Conservation (phyloP, 163 green algal species). For the Chlorella variabilis region DNA sequence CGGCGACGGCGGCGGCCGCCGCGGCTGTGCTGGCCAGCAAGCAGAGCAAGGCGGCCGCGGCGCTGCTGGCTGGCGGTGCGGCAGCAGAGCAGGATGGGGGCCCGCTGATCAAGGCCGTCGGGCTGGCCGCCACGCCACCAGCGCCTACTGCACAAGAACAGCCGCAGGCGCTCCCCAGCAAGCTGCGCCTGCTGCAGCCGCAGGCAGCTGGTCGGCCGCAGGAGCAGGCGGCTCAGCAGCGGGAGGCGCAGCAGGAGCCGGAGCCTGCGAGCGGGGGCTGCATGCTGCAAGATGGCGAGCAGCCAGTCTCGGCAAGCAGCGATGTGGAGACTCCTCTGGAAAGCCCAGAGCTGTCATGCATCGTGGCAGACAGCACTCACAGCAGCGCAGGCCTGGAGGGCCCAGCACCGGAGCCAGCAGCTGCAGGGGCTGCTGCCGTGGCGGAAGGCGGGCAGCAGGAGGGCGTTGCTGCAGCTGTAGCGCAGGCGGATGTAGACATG, state of each 20-base stretch:
- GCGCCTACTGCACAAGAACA: neutral
- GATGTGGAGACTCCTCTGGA: neutral
- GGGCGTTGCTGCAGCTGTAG: neutral
- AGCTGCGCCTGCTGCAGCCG: neutral
- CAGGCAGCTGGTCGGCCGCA: too few relatives aligned
- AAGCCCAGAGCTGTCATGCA: constrained; percentile 2
- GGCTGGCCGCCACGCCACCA: too few relatives aligned
- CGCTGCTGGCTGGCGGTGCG: neutral
- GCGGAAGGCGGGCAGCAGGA: neutral
- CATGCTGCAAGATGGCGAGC: neutral
- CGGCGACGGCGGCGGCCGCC: neutral
- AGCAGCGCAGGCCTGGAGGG: too few relatives aligned
- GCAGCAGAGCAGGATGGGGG: neutral
- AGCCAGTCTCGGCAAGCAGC: neutral
- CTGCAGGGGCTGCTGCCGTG: neutral
- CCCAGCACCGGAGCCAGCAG: neutral
- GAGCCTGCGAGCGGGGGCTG: too few relatives aligned
- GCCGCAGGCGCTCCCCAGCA: neutral
- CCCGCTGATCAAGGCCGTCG: neutral
- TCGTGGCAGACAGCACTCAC: neutral
- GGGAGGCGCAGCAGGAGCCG: neutral
- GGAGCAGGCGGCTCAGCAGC: constrained; percentile 8
- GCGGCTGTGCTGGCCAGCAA: neutral
- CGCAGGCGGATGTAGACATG: neutral
- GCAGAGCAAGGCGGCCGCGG: neutral